These are phyloP conservation scores for California macrophylla DNA, from an alignment of 441 rosid genomes.

Conservation along the genomic window DNA sequence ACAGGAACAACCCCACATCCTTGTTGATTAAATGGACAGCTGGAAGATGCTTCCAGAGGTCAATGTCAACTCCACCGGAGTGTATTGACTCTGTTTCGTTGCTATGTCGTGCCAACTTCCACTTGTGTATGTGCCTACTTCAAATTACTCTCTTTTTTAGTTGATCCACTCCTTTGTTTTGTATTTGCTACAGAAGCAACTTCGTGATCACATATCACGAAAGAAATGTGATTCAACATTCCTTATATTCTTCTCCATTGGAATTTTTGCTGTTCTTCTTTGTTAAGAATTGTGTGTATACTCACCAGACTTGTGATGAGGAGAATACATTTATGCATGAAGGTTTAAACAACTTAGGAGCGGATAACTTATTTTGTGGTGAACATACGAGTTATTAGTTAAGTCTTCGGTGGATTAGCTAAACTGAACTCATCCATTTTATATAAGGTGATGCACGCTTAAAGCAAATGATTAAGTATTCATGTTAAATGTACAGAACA, in stretches of 20 bases:
- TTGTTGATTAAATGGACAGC: conserved; percentile 6
- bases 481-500: not conserved
- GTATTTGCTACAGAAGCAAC: not conserved
- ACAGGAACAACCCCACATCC: not conserved
- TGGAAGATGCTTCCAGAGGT: conserved; percentile 1
- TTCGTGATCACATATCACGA: not conserved
- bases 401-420: not conserved
- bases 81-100: not conserved
- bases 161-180: not conserved
- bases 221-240: not conserved
- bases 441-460: not conserved
- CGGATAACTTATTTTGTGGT: not conserved
- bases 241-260: not conserved
- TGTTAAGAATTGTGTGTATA: not conserved
- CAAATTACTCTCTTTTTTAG: not conserved
- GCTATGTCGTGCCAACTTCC: not conserved
- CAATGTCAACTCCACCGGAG: not conserved
- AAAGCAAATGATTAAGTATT: not conserved
- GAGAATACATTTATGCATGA: not conserved
- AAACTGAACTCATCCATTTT: not conserved
- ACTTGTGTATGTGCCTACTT: not conserved
- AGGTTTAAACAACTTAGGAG: not conserved
- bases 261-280: not conserved
- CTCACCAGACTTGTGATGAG: not conserved
- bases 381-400: not conserved